These are phyloP conservation scores for Phytophthora pisi DNA, from an alignment of 352 stramenopile species.

Conservation along the genomic window DNA sequence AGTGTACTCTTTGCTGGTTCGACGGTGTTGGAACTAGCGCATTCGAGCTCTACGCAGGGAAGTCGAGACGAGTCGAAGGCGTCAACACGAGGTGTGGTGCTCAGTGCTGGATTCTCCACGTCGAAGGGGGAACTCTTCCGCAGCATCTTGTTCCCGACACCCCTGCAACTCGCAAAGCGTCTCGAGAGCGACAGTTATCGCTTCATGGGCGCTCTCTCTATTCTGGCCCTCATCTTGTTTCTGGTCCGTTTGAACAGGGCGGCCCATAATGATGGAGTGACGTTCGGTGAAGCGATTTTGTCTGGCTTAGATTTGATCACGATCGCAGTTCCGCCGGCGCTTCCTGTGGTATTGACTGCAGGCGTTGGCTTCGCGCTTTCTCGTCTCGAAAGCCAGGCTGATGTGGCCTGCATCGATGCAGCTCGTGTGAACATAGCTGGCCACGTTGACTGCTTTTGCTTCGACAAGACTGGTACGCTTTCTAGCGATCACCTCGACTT, in stretches of 20 bases:
- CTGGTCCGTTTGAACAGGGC: conserved; percentile 56
- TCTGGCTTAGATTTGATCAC: conserved; percentile 71
- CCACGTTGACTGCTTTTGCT: conserved; percentile 80
- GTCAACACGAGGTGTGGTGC: conserved; percentile 56
- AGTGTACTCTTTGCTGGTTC: conserved; percentile 68
- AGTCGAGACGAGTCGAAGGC: conserved; percentile 34
- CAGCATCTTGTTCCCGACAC: conserved; percentile 65
- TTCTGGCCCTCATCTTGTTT: conserved; percentile 61
- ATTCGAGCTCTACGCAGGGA: conserved; percentile 30
- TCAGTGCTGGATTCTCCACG: conserved; percentile 67
- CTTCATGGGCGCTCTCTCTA: conserved; percentile 61
- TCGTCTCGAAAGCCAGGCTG: conserved; percentile 47
- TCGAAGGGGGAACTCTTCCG: conserved; percentile 79
- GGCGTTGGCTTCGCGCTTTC: conserved; percentile 69
- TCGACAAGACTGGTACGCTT: conserved; percentile 85
- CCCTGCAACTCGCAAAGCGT: conserved; percentile 51
- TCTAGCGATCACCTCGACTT: conserved; percentile 79
- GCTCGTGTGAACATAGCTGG: conserved; percentile 74
- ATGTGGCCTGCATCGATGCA: conserved; percentile 76
- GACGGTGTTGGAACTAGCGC: conserved; percentile 47
- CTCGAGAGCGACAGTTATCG: conserved; percentile 81
- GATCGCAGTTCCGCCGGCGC: conserved; percentile 62
- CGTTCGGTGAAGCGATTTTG: conserved; percentile 35
- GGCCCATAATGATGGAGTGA: conserved; percentile 28
- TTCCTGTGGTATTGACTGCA: conserved; percentile 69